These are phyloP conservation scores for Arachis monticola DNA, from an alignment of 331 rosid genomes.

Conservation along the genomic window DNA sequence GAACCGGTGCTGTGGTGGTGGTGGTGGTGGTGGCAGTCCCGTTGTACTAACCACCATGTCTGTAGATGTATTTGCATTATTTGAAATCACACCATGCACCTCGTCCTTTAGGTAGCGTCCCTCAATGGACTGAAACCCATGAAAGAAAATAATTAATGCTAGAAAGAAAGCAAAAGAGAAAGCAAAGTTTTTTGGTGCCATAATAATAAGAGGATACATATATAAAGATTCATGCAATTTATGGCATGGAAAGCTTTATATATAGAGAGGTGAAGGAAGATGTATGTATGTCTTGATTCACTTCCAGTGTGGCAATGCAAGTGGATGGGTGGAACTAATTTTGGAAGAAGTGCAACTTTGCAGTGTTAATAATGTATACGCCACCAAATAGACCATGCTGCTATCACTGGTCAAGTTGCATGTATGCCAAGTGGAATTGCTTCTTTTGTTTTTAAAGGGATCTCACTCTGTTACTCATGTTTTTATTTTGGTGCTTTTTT, in stretches of 20 bases:
- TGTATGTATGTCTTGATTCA: too few species aligned
- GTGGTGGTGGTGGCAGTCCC: neutral
- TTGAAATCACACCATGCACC: conserved; percentile 20
- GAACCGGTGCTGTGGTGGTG: neutral
- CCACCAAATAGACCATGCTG: neutral
- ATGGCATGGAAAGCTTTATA: too few species aligned
- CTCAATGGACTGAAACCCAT: conserved; percentile 21
- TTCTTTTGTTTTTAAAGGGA: neutral
- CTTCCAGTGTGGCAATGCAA: too few species aligned
- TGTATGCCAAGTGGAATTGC: neutral
- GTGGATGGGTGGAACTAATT: too few species aligned
- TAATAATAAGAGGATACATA: neutral
- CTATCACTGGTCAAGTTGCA: too few species aligned
- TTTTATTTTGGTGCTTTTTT: too few species aligned
- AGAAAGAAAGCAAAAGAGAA: conserved; percentile 34
- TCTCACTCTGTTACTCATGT: neutral
- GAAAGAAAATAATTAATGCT: conserved; percentile 35
- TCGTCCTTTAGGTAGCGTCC: neutral
- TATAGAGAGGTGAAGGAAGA: too few species aligned
- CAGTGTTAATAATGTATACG: neutral
- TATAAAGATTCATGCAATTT: too few species aligned
- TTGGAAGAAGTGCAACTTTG: too few species aligned
- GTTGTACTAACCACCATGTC: neutral
- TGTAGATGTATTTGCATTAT: neutral
- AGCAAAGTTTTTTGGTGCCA: conserved; percentile 48